A percentile compares a stretch with the other conserved stretches of the same genome.
phyloP scores from a whole-genome alignment of 2,329 filamentous ascomycete genomes.

The Triangularia verruculosa region DNA sequence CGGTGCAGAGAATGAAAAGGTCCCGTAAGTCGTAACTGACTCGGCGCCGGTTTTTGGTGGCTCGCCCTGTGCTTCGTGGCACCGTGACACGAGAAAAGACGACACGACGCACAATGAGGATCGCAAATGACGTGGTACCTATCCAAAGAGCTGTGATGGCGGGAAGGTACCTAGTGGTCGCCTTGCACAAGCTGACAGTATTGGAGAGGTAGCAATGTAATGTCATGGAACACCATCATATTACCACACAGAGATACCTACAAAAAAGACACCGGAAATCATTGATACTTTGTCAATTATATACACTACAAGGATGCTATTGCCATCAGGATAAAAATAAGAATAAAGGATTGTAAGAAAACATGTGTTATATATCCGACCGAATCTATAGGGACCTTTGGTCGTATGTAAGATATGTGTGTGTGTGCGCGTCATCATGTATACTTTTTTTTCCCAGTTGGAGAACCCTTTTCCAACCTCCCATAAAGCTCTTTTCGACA shows the following conservation, averaged over 20 bases:
- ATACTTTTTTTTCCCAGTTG: not conserved
- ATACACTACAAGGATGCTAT: not conserved
- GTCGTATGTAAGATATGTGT: not conserved
- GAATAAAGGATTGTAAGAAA: not conserved
- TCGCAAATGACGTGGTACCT: no score
- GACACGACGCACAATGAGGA: no score
- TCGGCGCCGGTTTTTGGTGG: not conserved
- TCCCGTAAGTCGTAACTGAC: not conserved
- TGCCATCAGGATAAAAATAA: not conserved
- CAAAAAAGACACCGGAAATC: not conserved
- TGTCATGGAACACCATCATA: no score
- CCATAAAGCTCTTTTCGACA: not conserved
- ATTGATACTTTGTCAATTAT: not conserved
- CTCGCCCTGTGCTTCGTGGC: not conserved
- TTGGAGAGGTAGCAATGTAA: no score
- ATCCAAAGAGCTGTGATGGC: no score
- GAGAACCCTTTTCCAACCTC: not conserved
- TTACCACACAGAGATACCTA: no score
- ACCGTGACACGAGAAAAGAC: no score
- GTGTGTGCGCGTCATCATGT: not conserved
- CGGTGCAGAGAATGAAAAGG: not conserved
- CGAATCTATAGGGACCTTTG: not conserved
- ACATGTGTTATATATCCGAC: not conserved
- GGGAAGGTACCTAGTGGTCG: no score
- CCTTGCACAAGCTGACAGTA: no score